phyloP scores from a whole-genome alignment of 2,329 filamentous ascomycete species.

The Fusarium sp. region DNA sequence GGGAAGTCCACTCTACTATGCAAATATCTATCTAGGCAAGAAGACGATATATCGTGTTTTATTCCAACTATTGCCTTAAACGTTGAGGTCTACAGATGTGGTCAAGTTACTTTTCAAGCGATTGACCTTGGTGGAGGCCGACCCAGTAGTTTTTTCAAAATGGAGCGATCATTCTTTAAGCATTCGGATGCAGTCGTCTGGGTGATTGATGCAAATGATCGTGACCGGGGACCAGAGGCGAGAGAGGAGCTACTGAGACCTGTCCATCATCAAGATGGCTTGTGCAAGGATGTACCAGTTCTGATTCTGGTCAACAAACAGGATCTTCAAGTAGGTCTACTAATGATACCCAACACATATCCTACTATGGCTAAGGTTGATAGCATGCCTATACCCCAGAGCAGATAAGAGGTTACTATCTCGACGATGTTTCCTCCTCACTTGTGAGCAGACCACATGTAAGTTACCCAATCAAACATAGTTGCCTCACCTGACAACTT shows the following conservation, averaged over 20 bases:
- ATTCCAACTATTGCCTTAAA: neutral
- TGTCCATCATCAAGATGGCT: neutral
- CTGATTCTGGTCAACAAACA: slow-evolving; percentile 3
- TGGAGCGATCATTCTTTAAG: slow-evolving; percentile 1
- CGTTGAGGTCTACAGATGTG: neutral
- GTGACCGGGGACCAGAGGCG: neutral
- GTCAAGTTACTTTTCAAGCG: slow-evolving; percentile 2
- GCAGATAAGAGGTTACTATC: neutral
- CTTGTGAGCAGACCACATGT: neutral
- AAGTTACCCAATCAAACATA: neutral
- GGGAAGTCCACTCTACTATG: slow-evolving; percentile 6
- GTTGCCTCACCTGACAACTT: neutral
- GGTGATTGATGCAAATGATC: slow-evolving; percentile 4
- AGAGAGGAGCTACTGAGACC: slow-evolving; percentile 2
- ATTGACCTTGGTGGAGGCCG: slow-evolving; percentile 1
- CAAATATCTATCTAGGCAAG: neutral
- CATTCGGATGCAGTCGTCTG: neutral
- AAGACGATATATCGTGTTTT: neutral
- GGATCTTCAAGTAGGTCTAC: neutral
- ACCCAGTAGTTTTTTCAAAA: neutral
- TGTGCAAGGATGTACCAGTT: neutral
- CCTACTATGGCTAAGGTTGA: neutral
- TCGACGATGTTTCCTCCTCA: neutral
- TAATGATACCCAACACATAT: rapidly evolving
- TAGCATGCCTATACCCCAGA: neutral